A percentile compares a stretch with the other conserved stretches of the same genome.
These are phyloP conservation scores for Wickerhamomyces silvicola DNA, from an alignment of 805 yeast genomes.

Conservation along the genomic window DNA sequence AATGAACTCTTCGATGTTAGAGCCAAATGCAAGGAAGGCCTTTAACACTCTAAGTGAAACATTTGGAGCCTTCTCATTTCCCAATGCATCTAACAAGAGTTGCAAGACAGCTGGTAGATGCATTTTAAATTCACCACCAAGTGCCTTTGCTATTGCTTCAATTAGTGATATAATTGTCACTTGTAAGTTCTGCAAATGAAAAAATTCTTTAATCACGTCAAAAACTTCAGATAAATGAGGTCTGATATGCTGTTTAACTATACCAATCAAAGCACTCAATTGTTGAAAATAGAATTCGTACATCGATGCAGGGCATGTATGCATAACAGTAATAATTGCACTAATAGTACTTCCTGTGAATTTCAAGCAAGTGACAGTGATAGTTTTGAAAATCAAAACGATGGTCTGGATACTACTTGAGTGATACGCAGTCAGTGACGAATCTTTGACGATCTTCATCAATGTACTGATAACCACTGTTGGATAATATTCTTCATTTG, in stretches of 20 bases:
- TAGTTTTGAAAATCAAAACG: constrained; percentile 81
- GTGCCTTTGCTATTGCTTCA: constrained; percentile 77
- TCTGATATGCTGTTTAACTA: constrained; percentile 86
- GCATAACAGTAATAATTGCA: constrained; percentile 80
- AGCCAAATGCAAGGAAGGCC: constrained; percentile 81
- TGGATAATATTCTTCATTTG: constrained; percentile 88
- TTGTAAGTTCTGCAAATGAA: constrained; percentile 56
- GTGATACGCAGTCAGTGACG: constrained; percentile 80
- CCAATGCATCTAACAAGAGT: constrained; percentile 67
- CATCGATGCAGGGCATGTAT: constrained; percentile 69
- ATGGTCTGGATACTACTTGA: constrained; percentile 92
- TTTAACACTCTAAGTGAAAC: constrained; percentile 70
- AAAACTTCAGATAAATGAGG: constrained; percentile 76
- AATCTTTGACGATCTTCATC: constrained; percentile 78
- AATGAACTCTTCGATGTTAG: constrained; percentile 80
- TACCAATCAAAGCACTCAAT: constrained; percentile 66
- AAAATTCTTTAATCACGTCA: constrained; percentile 68
- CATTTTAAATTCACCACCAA: constrained; percentile 88
- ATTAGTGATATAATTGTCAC: constrained; percentile 72
- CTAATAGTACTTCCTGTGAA: constrained; percentile 84
- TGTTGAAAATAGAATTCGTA: constrained; percentile 88
- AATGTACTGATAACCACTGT: constrained; percentile 87
- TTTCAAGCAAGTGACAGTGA: constrained; percentile 86
- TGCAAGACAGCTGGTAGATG: constrained; percentile 76
- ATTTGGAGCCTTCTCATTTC: constrained; percentile 58